Conservation (phyloP, 345 rosid genomes). For the Eutrema yunnanense region DNA sequence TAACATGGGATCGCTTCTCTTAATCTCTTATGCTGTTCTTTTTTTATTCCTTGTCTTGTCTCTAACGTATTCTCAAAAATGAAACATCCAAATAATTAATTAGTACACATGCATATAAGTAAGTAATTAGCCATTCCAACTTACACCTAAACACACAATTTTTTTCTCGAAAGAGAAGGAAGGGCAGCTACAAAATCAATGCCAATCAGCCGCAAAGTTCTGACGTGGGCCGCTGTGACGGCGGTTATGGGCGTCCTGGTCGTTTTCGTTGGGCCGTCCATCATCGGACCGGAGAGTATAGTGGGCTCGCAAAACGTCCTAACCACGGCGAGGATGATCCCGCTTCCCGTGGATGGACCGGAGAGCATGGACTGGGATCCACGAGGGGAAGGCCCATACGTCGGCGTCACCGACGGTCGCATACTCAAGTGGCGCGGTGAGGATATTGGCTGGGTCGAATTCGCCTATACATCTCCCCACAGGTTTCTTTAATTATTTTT, state of each 20-base stretch:
- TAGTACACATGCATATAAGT: neutral
- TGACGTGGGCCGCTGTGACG: conserved; percentile 1
- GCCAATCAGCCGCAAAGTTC: neutral
- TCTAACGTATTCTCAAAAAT: conserved; percentile 11
- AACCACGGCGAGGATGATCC: conserved; percentile 5
- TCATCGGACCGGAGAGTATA: conserved; percentile 24
- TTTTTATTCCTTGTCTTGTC: neutral
- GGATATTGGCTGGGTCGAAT: conserved; percentile 46
- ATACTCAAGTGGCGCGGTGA: conserved; percentile 29
- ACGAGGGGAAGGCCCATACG: conserved; percentile 30
- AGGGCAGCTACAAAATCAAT: neutral
- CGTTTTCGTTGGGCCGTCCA: conserved; percentile 1
- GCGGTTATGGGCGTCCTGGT: conserved; percentile 6
- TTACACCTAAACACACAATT: neutral
- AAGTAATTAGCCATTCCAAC: conserved; percentile 5
- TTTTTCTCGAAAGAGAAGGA: neutral
- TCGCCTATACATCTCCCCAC: conserved; percentile 46
- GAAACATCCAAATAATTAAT: neutral
- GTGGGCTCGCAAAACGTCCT: conserved; percentile 14
- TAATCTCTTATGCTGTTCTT: conserved; percentile 2
- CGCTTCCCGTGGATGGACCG: conserved; percentile 24
- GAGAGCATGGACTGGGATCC: conserved; percentile 32
- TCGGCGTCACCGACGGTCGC: conserved; percentile 28
- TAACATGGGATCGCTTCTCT: conserved; percentile 6
- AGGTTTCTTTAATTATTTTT: conserved; percentile 33